Base-by-base conservation (phyloP, 1,284 basidiomycete genomes). In the Caloboletus firmus region DNA sequence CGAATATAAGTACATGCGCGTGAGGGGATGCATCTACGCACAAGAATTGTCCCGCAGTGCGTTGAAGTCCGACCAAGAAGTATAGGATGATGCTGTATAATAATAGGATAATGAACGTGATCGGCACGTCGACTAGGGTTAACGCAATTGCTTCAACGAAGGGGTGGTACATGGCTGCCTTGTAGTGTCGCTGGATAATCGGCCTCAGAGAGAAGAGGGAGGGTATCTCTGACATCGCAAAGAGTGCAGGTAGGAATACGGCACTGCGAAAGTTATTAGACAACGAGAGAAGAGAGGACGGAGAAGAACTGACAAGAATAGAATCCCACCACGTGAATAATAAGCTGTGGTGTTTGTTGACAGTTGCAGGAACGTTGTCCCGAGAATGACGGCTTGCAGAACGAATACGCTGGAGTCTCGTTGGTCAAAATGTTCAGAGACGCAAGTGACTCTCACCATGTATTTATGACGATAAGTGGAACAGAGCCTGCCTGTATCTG, bases 261-360 rank as follows among this genome's bases (percentile, higher is more conserved):
- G 71, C 53, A 34, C 69, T 72, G 28, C n/a, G 15, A 36, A 44
- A 18, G n/a, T 18, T 44, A 18, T 58, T 17, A 53, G 45, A 42
- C 15, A 12, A 49, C 34, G 1, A 45, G 3, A 4, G 12, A 3
- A 6, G 11, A 18, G 45, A 49, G 5, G n/a, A 35, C 6, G 35
- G 8, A 43, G 5, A 51, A 22, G 12, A 15, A 69, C 79, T 35
- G 55, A 85, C 83, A 87, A 88, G 74, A 86, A 89, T 9, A 89
- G 69, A 22, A 86, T 75, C 73, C 92, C 93, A 4, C 91, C 91
- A 20, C 92, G 83, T 15, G 87, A 86, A 76, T 89, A 95, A 69
- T 84, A 89, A 13, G 84, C 85, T 1, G 74, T 69, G 0, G 93
- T 91, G 6, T 75, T 70, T 17, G 84, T 74, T 0, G 83, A 76